Base-by-base conservation (phyloP, 768 basidiomycete species). In the Inosperma sp. region DNA sequence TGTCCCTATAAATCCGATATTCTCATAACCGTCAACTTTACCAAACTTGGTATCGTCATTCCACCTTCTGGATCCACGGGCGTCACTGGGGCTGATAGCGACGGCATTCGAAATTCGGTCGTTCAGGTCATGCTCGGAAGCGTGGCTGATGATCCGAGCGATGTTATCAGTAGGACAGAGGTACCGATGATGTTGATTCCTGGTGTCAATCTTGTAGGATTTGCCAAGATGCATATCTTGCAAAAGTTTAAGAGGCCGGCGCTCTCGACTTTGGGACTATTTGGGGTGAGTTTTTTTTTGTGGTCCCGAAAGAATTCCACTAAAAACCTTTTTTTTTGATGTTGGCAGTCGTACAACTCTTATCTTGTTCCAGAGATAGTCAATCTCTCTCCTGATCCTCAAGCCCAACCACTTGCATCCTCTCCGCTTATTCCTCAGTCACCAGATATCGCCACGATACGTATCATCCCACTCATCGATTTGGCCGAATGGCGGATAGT, bases 381-480 rank as follows among this genome's bases (percentile, higher is more conserved):
- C 27, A 35, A 27, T 19, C 40, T 58, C 3, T 6, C 45, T 17
- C 44, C 53, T 9, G 60, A 63, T 37, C 55, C 52, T n/a, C 16
- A 36, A 19, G 34, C 50, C 7, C 13, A 22, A 30, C 4, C 4
- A 19, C 42, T 46, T 16, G 34, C 53, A 19, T n/a, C n/a, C n/a
- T n/a, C n/a, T n/a, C n/a, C n/a, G n/a, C 41, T 45, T 17, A 51
- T 54, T 23, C 31, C 43, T 16, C 36, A 19, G 1, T 8, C 25
- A 16, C n/a, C 43, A 7, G 31, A 56, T 17, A 50, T 54, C 6
- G 48, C 59, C 1, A 59, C 62, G 1, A 30, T 61, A 5, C 54
- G 56, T 9, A 29, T 59, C 12, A 55, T 26, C 16, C 22, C 31
- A 3, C 35, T 50, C 26, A 42, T 21, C 9, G 56, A 53, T 40